These are phyloP conservation scores for Chaetothyriales sp. DNA, from an alignment of 2,329 filamentous ascomycete genomes.

Conservation along the genomic window DNA sequence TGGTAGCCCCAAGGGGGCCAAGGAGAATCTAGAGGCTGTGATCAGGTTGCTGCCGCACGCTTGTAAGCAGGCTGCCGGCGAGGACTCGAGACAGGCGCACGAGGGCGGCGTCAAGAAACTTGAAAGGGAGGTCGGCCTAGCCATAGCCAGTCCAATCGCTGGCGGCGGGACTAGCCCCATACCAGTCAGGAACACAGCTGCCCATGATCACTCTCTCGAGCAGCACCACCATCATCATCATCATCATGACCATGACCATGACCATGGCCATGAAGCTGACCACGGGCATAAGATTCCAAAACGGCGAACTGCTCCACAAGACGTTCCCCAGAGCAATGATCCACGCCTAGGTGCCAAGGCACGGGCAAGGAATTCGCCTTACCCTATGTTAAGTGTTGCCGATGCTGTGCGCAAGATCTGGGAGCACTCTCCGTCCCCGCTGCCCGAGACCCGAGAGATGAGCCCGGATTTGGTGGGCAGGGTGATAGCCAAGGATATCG, in stretches of 20 bases:
- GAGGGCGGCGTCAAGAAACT: constrained; percentile 67
- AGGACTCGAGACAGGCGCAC: constrained; percentile 66
- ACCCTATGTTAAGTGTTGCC: constrained; percentile 75
- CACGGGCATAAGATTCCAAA: constrained; percentile 45
- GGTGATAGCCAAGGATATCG: constrained; percentile 70
- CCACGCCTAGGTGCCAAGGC: constrained; percentile 45
- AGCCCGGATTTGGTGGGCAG: constrained; percentile 50
- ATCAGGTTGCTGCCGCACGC: constrained; percentile 87
- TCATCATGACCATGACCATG: constrained; percentile 39
- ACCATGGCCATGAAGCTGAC: constrained; percentile 28
- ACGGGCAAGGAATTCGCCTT: constrained; percentile 72
- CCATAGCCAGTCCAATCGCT: constrained; percentile 23
- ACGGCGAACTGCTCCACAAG: constrained; percentile 54
- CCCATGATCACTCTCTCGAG: constrained; percentile 9
- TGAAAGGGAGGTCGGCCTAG: constrained; percentile 64
- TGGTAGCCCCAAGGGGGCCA: constrained; percentile 87
- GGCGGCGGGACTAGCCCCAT: not conserved
- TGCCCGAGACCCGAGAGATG: constrained; percentile 46
- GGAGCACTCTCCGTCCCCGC: constrained; percentile 53
- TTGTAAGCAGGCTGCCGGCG: constrained; percentile 75
- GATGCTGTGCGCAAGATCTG: constrained; percentile 61
- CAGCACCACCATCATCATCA: constrained; percentile 24
- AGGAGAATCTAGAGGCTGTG: constrained; percentile 79
- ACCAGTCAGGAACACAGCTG: not conserved
- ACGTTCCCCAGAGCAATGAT: constrained; percentile 43